phyloP scores from a whole-genome alignment of 352 stramenopile species.

The Sclerospora graminicola region DNA sequence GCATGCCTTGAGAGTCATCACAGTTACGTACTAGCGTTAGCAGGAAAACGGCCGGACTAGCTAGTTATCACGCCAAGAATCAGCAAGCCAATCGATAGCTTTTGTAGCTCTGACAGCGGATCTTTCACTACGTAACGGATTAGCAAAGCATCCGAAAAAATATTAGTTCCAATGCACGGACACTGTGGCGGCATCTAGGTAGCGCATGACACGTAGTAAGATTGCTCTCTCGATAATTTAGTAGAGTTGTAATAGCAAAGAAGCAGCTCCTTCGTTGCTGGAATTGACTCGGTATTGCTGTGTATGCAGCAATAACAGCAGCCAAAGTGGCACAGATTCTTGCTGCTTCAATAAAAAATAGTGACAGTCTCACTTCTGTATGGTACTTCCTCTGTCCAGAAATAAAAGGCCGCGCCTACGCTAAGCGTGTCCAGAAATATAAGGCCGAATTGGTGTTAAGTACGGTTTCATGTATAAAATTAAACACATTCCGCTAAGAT shows the following conservation, averaged over 20 bases:
- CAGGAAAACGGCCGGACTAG: constrained; percentile 41
- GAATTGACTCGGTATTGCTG: too few species aligned
- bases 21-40: neutral
- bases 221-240: constrained; percentile 81
- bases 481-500: too few species aligned
- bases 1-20: constrained; percentile 8
- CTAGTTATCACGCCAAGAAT: constrained; percentile 68
- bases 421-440: too few species aligned
- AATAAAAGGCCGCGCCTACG: too few species aligned
- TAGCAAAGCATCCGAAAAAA: constrained; percentile 68
- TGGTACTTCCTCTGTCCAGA: too few species aligned
- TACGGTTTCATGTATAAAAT: too few species aligned
- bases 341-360: constrained; percentile 72
- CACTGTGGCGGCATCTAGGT: constrained; percentile 72
- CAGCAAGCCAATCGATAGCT: too few species aligned
- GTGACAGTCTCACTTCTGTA: constrained; percentile 83
- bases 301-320: constrained; percentile 27
- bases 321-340: constrained; percentile 42
- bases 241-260: constrained; percentile 63
- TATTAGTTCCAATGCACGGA: constrained; percentile 86
- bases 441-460: too few species aligned
- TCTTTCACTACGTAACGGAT: constrained; percentile 72
- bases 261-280: too few species aligned
- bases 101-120: constrained; percentile 50
- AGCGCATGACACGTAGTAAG: constrained; percentile 76